These are phyloP conservation scores for Linaria vulgaris DNA, from an alignment of 257 asterid species.

Conservation along the genomic window DNA sequence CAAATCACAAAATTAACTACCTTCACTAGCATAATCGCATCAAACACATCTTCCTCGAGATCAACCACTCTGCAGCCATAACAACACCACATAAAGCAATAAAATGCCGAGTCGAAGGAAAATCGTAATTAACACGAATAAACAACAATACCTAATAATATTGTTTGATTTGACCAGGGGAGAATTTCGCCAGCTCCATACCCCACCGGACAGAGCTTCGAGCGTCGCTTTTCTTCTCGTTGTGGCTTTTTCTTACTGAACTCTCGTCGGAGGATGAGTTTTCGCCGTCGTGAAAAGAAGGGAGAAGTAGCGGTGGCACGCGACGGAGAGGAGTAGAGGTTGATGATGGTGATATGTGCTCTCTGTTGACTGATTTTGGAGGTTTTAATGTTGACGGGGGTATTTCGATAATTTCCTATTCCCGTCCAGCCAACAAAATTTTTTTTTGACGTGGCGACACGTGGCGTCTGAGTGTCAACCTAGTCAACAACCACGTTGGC, in stretches of 20 bases:
- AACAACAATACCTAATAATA: slow-evolving; percentile 50
- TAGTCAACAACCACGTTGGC: too few species aligned
- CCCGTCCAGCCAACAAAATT: too few species aligned
- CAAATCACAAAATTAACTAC: slow-evolving; percentile 38
- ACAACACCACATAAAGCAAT: not conserved
- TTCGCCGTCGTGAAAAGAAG: slow-evolving; percentile 37
- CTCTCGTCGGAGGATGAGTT: slow-evolving; percentile 30
- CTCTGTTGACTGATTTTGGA: too few species aligned
- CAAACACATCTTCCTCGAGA: slow-evolving; percentile 63
- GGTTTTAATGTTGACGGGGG: too few species aligned
- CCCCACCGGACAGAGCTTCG: slow-evolving; percentile 88
- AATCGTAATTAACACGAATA: not conserved
- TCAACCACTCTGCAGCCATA: slow-evolving; percentile 57
- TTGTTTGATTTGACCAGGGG: slow-evolving; percentile 72
- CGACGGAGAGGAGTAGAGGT: slow-evolving; percentile 26
- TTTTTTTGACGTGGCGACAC: too few species aligned
- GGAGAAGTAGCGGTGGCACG: slow-evolving; percentile 27
- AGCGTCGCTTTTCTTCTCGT: slow-evolving; percentile 81
- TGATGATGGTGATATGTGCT: too few species aligned
- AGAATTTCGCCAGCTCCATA: slow-evolving; percentile 71
- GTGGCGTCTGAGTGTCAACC: too few species aligned
- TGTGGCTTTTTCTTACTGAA: slow-evolving; percentile 57
- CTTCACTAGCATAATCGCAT: slow-evolving; percentile 79
- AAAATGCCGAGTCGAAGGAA: not conserved
- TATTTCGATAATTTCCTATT: too few species aligned